Percentiles rank a stretch among this genome's conserved stretches.
Evolutionary conservation across 352 stramenopile species (phyloP).

Genomic region (Phytophthora rubi): DNA sequence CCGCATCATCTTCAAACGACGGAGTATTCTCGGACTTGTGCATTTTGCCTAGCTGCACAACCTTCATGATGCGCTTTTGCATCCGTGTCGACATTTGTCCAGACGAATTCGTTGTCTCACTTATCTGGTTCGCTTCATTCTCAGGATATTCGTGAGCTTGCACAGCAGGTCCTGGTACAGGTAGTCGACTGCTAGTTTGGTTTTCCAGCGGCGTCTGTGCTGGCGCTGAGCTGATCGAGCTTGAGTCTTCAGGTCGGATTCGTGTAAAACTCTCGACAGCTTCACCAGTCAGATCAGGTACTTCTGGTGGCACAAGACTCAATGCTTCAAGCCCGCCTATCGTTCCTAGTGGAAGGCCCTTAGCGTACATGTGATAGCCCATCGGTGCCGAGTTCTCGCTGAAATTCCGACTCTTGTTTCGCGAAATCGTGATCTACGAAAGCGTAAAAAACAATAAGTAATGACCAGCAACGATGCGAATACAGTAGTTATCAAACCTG

Average conservation of each 20-base stretch:
- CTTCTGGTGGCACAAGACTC: conserved; percentile 28
- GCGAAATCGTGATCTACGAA: conserved; percentile 30
- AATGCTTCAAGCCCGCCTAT: conserved; percentile 27
- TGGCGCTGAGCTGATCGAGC: background rate
- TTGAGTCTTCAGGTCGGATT: conserved; percentile 5
- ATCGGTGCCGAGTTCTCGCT: conserved; percentile 41
- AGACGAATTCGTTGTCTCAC: background rate
- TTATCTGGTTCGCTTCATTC: background rate
- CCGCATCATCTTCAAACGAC: conserved; percentile 15
- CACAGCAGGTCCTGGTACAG: conserved; percentile 7
- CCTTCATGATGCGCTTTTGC: conserved; percentile 29
- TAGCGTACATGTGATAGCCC: conserved; percentile 24
- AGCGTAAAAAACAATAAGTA: background rate
- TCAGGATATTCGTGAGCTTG: background rate
- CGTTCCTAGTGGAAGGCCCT: conserved; percentile 5
- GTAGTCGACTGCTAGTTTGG: conserved; percentile 6
- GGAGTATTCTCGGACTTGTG: conserved; percentile 3
- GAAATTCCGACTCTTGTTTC: conserved; percentile 43
- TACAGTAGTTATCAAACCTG: conserved; percentile 22
- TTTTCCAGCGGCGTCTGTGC: conserved; percentile 12
- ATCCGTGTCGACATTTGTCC: conserved; percentile 6
- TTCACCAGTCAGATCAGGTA: conserved; percentile 16
- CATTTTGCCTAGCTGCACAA: conserved; percentile 26
- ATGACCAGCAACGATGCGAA: background rate
- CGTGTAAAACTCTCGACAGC: conserved; percentile 15